These are phyloP conservation scores for Naganishia liquefaciens DNA, from an alignment of 1,284 basidiomycete species.

Conservation along the genomic window DNA sequence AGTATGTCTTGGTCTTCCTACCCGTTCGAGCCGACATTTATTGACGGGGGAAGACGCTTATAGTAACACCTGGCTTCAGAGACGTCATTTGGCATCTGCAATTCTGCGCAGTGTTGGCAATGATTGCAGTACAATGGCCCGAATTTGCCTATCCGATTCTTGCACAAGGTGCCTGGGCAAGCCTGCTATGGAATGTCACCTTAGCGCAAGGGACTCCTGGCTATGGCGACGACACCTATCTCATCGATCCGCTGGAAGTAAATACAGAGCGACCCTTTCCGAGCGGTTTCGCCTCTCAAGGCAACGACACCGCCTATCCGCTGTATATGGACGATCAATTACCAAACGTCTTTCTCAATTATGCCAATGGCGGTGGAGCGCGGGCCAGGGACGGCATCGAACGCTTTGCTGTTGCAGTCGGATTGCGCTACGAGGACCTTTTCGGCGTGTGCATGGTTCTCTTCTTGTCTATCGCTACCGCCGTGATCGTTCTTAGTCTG, in stretches of 20 bases:
- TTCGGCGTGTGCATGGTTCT: constrained; percentile 80
- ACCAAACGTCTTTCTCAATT: constrained; percentile 71
- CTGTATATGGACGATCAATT: constrained; percentile 71
- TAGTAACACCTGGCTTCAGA: constrained; percentile 86
- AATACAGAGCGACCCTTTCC: constrained; percentile 56
- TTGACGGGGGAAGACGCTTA: not conserved
- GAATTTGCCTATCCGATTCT: constrained; percentile 84
- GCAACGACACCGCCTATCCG: constrained; percentile 68
- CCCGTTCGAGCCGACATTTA: not conserved
- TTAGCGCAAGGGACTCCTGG: constrained; percentile 60
- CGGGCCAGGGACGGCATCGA: constrained; percentile 63
- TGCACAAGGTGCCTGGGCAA: constrained; percentile 82
- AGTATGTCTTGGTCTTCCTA: constrained; percentile 58
- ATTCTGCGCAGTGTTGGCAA: constrained; percentile 69
- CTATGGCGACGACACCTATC: constrained; percentile 69
- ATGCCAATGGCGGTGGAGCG: constrained; percentile 58
- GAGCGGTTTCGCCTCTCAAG: constrained; percentile 67
- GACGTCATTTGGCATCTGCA: constrained; percentile 92
- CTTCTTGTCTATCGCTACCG: constrained; percentile 77
- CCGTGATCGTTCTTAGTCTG: constrained; percentile 67
- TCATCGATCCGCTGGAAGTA: constrained; percentile 55
- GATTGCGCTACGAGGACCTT: constrained; percentile 75
- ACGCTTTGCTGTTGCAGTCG: constrained; percentile 77
- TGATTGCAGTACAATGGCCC: constrained; percentile 95
- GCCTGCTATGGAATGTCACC: constrained; percentile 78